These are phyloP conservation scores for Fusarium domesticum DNA, from an alignment of 2,329 filamentous ascomycete genomes.

Conservation along the genomic window DNA sequence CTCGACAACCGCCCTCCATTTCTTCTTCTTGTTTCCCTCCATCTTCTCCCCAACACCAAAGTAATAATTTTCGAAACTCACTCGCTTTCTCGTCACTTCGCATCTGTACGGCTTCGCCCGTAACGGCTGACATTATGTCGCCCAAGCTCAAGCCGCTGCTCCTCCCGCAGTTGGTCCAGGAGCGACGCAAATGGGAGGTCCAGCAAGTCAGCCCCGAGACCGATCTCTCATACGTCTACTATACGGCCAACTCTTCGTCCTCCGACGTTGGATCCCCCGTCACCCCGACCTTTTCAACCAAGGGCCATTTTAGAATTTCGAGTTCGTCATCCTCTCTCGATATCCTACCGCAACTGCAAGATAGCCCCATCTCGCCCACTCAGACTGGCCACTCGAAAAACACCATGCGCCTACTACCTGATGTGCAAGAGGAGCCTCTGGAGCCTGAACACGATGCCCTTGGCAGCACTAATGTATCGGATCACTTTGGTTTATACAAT, in stretches of 20 bases:
- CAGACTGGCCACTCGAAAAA: conserved; percentile 43
- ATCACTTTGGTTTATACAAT: conserved; percentile 52
- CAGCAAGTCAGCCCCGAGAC: conserved; percentile 34
- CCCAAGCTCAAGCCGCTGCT: conserved; percentile 51
- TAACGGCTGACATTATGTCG: conserved; percentile 40
- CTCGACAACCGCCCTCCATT: neutral
- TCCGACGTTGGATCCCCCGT: conserved; percentile 69
- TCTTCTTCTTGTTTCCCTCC: conserved; percentile 1
- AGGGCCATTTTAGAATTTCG: conserved; percentile 61
- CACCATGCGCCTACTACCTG: conserved; percentile 67
- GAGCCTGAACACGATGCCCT: conserved; percentile 63
- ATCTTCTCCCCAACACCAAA: conserved; percentile 10
- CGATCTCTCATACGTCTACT: conserved; percentile 41
- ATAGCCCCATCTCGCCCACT: conserved; percentile 53
- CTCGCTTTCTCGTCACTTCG: conserved; percentile 16
- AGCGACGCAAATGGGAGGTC: conserved; percentile 41
- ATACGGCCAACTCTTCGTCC: conserved; percentile 52
- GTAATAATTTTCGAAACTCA: conserved; percentile 7
- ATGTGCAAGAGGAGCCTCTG: conserved; percentile 79
- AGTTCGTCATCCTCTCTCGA: conserved; percentile 80
- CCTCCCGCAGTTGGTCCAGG: conserved; percentile 53
- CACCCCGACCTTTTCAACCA: conserved; percentile 67
- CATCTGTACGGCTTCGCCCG: conserved; percentile 24
- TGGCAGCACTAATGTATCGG: conserved; percentile 42
- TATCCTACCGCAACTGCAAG: conserved; percentile 49